Conservation (phyloP, 257 asterid species). For the Misopates orontium region DNA sequence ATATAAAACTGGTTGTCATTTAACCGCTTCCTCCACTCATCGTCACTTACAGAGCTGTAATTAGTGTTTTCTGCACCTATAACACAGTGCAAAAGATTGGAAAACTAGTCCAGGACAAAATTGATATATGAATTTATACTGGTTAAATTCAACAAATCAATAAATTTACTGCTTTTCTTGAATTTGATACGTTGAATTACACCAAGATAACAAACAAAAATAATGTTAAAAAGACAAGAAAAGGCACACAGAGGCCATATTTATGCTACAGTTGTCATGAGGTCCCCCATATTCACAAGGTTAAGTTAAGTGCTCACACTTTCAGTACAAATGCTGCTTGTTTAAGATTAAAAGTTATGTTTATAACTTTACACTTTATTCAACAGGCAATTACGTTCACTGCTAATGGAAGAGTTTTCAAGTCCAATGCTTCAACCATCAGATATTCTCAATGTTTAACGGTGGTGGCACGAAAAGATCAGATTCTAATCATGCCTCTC, state of each 20-base stretch:
- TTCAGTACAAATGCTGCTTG: neutral
- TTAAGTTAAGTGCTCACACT: neutral
- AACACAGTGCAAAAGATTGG: slow-evolving; percentile 4
- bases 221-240: too few species aligned
- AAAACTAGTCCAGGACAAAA: neutral
- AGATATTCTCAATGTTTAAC: too few species aligned
- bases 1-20: slow-evolving; percentile 65
- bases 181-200: too few species aligned
- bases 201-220: too few species aligned
- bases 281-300: too few species aligned
- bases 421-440: neutral
- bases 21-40: slow-evolving; percentile 73
- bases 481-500: too few species aligned
- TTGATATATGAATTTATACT: neutral
- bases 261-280: neutral
- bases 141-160: neutral
- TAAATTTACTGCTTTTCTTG: too few species aligned
- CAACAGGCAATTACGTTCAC: neutral
- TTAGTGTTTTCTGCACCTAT: slow-evolving; percentile 45
- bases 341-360: neutral
- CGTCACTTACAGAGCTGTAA: slow-evolving; percentile 54
- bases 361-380: neutral
- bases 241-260: neutral
- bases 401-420: too few species aligned
- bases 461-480: too few species aligned